phyloP scores from a whole-genome alignment of 768 basidiomycete genomes.

The Kondoa malvinella region DNA sequence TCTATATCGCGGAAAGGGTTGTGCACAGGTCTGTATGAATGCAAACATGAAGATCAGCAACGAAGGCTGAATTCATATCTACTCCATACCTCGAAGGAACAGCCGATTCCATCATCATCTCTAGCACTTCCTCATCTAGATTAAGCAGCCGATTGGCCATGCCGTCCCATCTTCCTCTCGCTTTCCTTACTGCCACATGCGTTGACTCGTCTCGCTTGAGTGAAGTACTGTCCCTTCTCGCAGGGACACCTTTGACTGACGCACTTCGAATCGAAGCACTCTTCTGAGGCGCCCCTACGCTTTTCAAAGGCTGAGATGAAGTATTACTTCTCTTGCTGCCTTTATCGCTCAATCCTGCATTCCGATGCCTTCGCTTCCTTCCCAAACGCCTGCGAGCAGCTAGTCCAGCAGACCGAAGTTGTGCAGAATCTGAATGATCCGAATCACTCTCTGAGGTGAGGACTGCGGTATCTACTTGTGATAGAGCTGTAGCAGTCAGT shows the following conservation, averaged over 20 bases:
- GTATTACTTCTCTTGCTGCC: constrained; percentile 18
- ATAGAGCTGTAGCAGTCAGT: not conserved
- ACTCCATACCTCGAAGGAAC: too few species aligned
- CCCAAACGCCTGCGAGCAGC: not conserved
- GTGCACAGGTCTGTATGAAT: not conserved
- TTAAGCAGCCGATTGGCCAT: constrained; percentile 5
- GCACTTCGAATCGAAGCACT: too few species aligned
- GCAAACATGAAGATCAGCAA: not conserved
- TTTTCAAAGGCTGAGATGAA: too few species aligned
- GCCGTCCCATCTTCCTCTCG: not conserved
- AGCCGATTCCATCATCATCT: constrained; percentile 7
- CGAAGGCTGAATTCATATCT: too few species aligned
- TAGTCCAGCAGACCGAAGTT: not conserved
- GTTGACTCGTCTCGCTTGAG: not conserved
- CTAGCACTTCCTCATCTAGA: constrained; percentile 13
- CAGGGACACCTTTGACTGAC: not conserved
- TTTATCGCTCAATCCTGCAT: constrained; percentile 15
- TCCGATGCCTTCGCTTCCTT: constrained; percentile 14
- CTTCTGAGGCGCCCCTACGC: too few species aligned
- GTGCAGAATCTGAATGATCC: not conserved
- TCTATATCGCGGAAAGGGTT: not conserved
- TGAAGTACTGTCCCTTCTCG: not conserved
- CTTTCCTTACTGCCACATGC: too few species aligned
- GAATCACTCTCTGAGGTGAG: not conserved
- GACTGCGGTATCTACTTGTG: not conserved